These are phyloP conservation scores for Mycena sp. DNA, from an alignment of 1,284 basidiomycete genomes.

Conservation along the genomic window DNA sequence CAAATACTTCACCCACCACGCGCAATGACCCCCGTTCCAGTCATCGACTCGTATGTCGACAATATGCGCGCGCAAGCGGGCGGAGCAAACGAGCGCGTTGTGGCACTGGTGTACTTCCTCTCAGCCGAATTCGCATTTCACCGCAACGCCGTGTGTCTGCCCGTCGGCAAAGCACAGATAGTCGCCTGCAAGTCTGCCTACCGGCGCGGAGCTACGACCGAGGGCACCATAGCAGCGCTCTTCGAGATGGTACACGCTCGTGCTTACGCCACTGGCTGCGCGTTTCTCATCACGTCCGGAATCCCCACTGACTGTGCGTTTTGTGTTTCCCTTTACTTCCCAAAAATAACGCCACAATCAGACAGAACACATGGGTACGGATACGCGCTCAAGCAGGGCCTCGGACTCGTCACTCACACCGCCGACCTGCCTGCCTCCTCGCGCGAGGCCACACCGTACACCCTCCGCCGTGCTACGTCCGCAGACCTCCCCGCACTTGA, in stretches of 20 bases:
- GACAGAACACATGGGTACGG: conserved; percentile 14
- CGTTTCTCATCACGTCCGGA: not conserved
- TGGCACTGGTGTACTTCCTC: conserved; percentile 9
- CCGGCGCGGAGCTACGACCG: not conserved
- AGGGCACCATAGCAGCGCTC: conserved; percentile 8
- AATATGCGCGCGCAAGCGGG: no score
- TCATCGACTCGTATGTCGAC: no score
- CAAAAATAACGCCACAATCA: not conserved
- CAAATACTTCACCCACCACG: not conserved
- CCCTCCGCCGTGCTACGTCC: conserved; percentile 6
- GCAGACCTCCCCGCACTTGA: conserved; percentile 12
- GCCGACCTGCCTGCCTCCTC: no score
- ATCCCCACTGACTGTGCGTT: conserved; percentile 2
- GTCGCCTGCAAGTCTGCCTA: conserved; percentile 7
- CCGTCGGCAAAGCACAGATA: not conserved
- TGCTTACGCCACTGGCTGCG: not conserved
- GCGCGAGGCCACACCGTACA: not conserved
- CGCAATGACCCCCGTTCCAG: not conserved
- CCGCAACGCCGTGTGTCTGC: not conserved
- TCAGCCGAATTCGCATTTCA: conserved; percentile 4
- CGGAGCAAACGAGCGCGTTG: not conserved
- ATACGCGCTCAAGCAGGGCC: conserved; percentile 8
- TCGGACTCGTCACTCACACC: conserved; percentile 8
- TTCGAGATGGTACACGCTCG: conserved; percentile 10
- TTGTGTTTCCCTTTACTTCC: not conserved